A percentile compares a stretch with the other conserved stretches of the same genome.
These are phyloP conservation scores for Setaria viridis DNA, from an alignment of 202 grass and related monocot species.

Conservation along the genomic window DNA sequence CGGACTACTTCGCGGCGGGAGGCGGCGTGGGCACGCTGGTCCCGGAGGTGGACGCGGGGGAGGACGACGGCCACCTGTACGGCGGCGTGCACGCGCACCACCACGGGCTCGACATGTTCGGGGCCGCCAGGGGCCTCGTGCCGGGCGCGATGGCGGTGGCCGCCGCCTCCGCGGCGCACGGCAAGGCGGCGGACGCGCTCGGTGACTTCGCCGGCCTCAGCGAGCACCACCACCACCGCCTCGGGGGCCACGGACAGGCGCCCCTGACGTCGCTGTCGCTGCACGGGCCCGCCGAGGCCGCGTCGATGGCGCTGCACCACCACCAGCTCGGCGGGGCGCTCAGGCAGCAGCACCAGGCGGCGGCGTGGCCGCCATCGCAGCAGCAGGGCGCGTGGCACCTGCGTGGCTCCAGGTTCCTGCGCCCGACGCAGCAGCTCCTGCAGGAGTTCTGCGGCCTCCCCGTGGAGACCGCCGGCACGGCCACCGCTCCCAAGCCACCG, in stretches of 20 bases:
- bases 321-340: slow-evolving; percentile 12
- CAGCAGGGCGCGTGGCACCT: slow-evolving; percentile 44
- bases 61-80: slow-evolving; percentile 46
- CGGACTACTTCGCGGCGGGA: slow-evolving; percentile 54
- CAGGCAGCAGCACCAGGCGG: slow-evolving; percentile 15
- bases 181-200: too few species aligned
- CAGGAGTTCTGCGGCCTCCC: slow-evolving; percentile 72
- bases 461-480: slow-evolving; percentile 23
- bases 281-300: slow-evolving; percentile 27
- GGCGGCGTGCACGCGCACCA: slow-evolving; percentile 25
- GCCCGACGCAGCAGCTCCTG: slow-evolving; percentile 67
- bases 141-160: not conserved
- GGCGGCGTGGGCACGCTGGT: slow-evolving; percentile 41
- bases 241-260: slow-evolving; percentile 21
- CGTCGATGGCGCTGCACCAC: slow-evolving; percentile 38
- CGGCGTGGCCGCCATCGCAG: slow-evolving; percentile 33
- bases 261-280: slow-evolving; percentile 71
- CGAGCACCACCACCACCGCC: slow-evolving; percentile 36
- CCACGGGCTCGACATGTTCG: slow-evolving; percentile 61
- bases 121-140: not conserved
- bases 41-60: slow-evolving; percentile 55
- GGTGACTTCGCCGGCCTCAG: slow-evolving; percentile 24
- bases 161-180: not conserved
- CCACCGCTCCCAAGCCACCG: not conserved
- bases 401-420: slow-evolving; percentile 65